A percentile compares a stretch with the other conserved stretches of the same genome.
Conservation (phyloP, 805 yeast species). For the Monosporozyma servazzii region DNA sequence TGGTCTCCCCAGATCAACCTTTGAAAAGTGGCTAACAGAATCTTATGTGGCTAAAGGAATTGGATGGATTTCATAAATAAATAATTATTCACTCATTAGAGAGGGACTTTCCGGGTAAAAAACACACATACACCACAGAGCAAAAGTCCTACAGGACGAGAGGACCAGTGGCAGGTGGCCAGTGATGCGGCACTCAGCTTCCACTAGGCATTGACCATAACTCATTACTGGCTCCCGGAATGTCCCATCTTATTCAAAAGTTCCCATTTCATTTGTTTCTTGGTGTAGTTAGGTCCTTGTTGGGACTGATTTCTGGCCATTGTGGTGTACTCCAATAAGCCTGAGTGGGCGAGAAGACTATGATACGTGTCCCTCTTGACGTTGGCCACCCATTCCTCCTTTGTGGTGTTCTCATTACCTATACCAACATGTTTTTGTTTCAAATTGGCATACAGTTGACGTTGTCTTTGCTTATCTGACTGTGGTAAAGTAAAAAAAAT, state of each 20-base stretch:
- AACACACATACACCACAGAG: too few species aligned
- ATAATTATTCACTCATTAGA: neutral
- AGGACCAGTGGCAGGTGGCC: too few species aligned
- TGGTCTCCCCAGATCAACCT: neutral
- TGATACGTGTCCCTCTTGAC: constrained; percentile 25
- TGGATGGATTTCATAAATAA: neutral
- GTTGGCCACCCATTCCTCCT: constrained; percentile 61
- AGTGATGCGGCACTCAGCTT: too few species aligned
- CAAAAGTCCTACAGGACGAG: too few species aligned
- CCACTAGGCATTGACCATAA: neutral
- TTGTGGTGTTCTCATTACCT: constrained; percentile 64
- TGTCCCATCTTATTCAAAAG: constrained; percentile 22
- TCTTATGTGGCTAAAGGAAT: neutral
- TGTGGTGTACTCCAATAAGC: constrained; percentile 24
- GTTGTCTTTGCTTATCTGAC: constrained; percentile 61
- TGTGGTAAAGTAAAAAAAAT: constrained; percentile 8
- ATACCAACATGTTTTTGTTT: constrained; percentile 62
- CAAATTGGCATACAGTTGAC: constrained; percentile 45
- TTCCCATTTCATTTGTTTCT: constrained; percentile 19
- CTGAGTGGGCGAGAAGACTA: constrained; percentile 23
- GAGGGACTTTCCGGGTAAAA: neutral
- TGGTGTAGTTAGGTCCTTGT: constrained; percentile 5
- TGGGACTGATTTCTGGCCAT: constrained; percentile 12
- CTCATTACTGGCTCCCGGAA: neutral
- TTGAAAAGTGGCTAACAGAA: neutral